Conservation (phyloP, 495 filamentous ascomycete species). For the Glarea lozoyensis region DNA sequence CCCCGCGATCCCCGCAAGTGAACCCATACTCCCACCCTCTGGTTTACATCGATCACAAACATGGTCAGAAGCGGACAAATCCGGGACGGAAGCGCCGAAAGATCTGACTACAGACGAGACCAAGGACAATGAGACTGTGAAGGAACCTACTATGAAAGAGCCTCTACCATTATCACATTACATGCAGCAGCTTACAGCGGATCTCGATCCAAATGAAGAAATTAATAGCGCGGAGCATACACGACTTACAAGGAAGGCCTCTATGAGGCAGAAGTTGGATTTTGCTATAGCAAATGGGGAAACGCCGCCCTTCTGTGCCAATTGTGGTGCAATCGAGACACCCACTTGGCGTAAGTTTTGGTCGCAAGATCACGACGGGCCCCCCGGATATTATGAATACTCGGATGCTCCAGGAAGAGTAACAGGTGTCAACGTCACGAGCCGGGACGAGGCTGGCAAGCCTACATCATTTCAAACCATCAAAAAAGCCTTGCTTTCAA, state of each 20-base stretch:
- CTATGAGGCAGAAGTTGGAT: conserved; percentile 56
- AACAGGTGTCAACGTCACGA: conserved; percentile 54
- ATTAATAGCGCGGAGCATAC: conserved; percentile 2
- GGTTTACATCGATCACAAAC: conserved; percentile 37
- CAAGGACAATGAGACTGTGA: too few relatives aligned
- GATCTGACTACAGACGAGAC: too few relatives aligned
- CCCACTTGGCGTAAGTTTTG: conserved; percentile 91
- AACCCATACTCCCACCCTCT: conserved; percentile 39
- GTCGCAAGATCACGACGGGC: conserved; percentile 55
- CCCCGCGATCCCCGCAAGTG: conserved; percentile 45
- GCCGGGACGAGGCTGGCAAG: conserved; percentile 49
- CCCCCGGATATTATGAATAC: conserved; percentile 51
- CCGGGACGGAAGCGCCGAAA: too few relatives aligned
- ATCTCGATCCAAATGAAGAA: too few relatives aligned
- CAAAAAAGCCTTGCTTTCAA: conserved; percentile 60
- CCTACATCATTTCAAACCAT: conserved; percentile 56
- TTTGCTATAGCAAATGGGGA: conserved; percentile 59
- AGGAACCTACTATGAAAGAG: too few relatives aligned
- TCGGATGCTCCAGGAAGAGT: conserved; percentile 57
- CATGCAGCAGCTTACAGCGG: too few relatives aligned
- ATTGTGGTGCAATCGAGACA: conserved; percentile 91
- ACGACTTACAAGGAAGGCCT: conserved; percentile 39
- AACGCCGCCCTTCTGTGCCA: conserved; percentile 76
- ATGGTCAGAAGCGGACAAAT: conserved; percentile 35
- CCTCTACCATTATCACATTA: too few relatives aligned